Evolutionary conservation across 2,329 filamentous ascomycete genomes (phyloP).

Genomic region (Cercospora citrullina): DNA sequence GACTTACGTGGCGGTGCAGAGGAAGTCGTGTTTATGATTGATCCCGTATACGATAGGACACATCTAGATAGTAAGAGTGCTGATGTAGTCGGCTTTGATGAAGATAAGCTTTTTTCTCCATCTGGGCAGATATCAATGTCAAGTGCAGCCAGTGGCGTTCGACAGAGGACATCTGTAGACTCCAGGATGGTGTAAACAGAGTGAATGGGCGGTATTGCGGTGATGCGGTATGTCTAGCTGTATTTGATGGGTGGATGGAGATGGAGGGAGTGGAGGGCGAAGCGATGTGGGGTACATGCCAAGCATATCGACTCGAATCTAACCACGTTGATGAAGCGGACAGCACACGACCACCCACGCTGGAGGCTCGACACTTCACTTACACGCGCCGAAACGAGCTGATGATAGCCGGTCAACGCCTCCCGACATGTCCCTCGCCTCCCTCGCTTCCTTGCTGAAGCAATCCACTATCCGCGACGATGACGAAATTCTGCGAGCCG

Average conservation of each 20-base stretch:
- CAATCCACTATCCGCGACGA: conserved; percentile 66
- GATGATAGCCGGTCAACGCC: background rate
- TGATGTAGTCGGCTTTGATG: background rate
- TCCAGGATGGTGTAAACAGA: background rate
- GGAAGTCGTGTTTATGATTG: background rate
- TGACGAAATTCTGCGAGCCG: conserved; percentile 68
- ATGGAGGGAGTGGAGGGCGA: background rate
- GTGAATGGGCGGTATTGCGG: background rate
- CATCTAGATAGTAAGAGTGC: background rate
- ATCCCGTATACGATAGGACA: background rate
- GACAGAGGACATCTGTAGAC: background rate
- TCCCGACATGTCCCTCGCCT: conserved; percentile 19
- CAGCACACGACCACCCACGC: background rate
- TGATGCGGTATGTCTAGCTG: background rate
- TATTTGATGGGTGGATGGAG: background rate
- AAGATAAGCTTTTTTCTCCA: background rate
- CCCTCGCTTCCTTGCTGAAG: conserved; percentile 57
- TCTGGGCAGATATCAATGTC: background rate
- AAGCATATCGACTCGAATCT: conserved; percentile 3
- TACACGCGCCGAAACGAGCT: background rate
- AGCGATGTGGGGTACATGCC: background rate
- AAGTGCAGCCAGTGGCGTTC: background rate
- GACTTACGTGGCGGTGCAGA: background rate
- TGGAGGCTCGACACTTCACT: conserved; percentile 3
- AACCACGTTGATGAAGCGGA: background rate